Evolutionary conservation across 495 filamentous ascomycete genomes (phyloP), one percentile per base, ranked within the genome.

Genomic region (Penicilliopsis zonata): DNA sequence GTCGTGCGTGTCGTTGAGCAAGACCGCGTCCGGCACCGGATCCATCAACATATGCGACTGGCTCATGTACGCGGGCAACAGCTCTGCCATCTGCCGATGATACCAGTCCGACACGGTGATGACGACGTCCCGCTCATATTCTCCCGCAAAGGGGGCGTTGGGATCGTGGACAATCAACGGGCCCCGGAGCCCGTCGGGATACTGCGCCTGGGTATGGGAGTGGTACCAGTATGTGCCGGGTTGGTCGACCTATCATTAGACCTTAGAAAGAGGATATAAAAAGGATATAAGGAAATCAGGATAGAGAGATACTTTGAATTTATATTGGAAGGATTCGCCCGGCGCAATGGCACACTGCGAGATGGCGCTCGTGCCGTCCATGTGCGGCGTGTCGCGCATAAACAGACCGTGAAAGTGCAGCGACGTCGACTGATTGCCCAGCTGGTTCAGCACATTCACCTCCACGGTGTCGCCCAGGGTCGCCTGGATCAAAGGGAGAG

Each of bases 181-280:
- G 2, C 80, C 82, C 32, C 80, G 69, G 19, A 86, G 62, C 9
- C 84, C 84, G 53, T 92, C 84, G 2, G 82, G 80, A 40, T 87
- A 88, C 45, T 88, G 83, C 1, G 67, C 78, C 40, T 59, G 61
- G 13, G 64, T 57, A 47, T 88, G 82, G 2, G 79, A 81, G 49
- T 88, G 82, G 46, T 87, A 88, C 84, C 84, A 88, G 60, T 84
- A 88, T 3, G 82, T 82, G 24, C 82, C 82, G 1, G 78, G 69
- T 59, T 86, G 79, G 33, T 81, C 57, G 13, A 79, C 52, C 80
- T 59, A 23, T 26, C 31, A 13, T 12, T 58, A 67, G 4, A 63
- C 64, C n/a, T n/a, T n/a, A n/a, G n/a, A 24, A n/a, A 24, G n/a
- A 7, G 7, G 7, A 24, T 24, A 7, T 14, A 12, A 3, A n/a